A percentile compares a stretch with the other conserved stretches of the same genome.
These are phyloP conservation scores for Aspergillus brasiliensis DNA, from an alignment of 2,329 filamentous ascomycete genomes.

Conservation along the genomic window DNA sequence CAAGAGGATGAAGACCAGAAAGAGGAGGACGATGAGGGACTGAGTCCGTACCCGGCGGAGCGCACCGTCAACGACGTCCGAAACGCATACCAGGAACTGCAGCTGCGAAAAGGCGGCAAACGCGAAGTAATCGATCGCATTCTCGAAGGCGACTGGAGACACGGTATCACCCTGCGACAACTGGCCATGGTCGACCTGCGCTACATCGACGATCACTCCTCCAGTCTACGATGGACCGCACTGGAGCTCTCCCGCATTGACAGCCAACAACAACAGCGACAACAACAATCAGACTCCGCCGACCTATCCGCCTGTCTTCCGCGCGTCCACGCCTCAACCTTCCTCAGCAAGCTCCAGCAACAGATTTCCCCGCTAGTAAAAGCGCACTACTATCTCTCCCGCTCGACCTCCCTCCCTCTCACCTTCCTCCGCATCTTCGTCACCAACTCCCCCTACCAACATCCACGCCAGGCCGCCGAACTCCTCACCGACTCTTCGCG, in stretches of 20 bases:
- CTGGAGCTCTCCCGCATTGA: slow-evolving; percentile 46
- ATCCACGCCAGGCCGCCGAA: slow-evolving; percentile 43
- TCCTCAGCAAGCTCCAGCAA: slow-evolving; percentile 72
- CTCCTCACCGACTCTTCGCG: slow-evolving; percentile 62
- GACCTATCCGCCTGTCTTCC: slow-evolving; percentile 54
- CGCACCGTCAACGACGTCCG: slow-evolving; percentile 67
- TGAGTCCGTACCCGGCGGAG: slow-evolving; percentile 70
- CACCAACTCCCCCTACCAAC: slow-evolving; percentile 77
- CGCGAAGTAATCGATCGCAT: slow-evolving; percentile 59
- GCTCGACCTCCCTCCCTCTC: slow-evolving; percentile 65
- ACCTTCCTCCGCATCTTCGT: slow-evolving; percentile 77
- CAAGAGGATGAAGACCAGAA: slow-evolving; percentile 51
- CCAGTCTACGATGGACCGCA: slow-evolving; percentile 56
- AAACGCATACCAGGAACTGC: slow-evolving; percentile 64
- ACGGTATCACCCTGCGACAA: slow-evolving; percentile 57
- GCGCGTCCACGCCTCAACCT: slow-evolving; percentile 77
- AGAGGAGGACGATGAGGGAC: slow-evolving; percentile 50
- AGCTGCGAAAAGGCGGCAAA: slow-evolving; percentile 55
- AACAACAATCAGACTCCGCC: slow-evolving; percentile 15
- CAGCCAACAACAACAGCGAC: slow-evolving; percentile 13
- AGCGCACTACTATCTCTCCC: slow-evolving; percentile 77
- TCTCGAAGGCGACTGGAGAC: slow-evolving; percentile 59
- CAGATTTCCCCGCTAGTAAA: slow-evolving; percentile 79
- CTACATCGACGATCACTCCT: slow-evolving; percentile 56
- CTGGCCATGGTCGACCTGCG: slow-evolving; percentile 58